Conservation (phyloP, 768 basidiomycete species). For the Chalciporus piperatus region DNA sequence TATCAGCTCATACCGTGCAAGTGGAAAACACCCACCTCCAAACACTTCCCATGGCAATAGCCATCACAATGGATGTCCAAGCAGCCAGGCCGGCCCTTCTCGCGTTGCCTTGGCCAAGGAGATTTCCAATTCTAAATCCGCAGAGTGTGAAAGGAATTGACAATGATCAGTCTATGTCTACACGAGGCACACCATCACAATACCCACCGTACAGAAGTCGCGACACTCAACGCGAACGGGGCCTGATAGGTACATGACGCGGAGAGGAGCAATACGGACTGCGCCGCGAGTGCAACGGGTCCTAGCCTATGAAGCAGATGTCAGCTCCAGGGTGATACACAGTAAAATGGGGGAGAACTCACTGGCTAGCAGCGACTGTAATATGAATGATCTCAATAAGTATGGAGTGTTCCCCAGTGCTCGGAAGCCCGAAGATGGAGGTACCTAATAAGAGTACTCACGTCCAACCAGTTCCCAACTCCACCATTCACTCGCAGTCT, state of each 20-base stretch:
- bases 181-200: neutral
- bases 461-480: constrained; percentile 84
- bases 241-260: constrained; percentile 78
- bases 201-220: constrained; percentile 76
- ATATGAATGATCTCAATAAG: neutral
- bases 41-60: constrained; percentile 59
- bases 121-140: constrained; percentile 70
- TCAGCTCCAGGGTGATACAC: neutral
- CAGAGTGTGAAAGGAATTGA: neutral
- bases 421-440: neutral
- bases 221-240: constrained; percentile 79
- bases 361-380: constrained; percentile 55
- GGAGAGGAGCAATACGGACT: constrained; percentile 80
- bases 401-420: neutral
- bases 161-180: neutral
- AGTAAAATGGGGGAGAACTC: constrained; percentile 8
- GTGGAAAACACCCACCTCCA: constrained; percentile 48
- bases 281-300: constrained; percentile 78
- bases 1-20: neutral
- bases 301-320: constrained; percentile 53
- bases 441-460: constrained; percentile 11
- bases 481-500: constrained; percentile 95
- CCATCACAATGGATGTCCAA: constrained; percentile 61
- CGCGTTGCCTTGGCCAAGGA: constrained; percentile 78
- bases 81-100: constrained; percentile 70